Evolutionary conservation across 23 red algal species (phyloP).

Genomic region (Chondrus crispus): DNA sequence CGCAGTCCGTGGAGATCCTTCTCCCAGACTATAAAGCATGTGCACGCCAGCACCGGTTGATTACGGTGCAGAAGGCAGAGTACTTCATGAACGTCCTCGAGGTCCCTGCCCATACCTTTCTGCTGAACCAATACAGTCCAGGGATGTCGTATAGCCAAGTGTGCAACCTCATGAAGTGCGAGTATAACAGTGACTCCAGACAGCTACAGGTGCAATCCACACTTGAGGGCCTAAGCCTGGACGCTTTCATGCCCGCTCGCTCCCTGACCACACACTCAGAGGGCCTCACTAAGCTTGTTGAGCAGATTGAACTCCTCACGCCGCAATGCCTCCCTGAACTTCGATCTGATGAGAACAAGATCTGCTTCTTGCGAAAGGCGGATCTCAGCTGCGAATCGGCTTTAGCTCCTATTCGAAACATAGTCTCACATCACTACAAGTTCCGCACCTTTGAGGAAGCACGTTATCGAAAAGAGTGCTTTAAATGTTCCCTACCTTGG

Average conservation of each 20-base stretch:
- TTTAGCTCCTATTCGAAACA: neutral
- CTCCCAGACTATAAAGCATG: neutral
- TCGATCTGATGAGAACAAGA: neutral
- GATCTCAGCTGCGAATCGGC: neutral
- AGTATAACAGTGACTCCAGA: neutral
- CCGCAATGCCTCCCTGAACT: neutral
- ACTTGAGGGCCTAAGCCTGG: neutral
- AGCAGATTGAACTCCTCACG: neutral
- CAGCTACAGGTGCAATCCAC: neutral
- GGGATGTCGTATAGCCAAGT: neutral
- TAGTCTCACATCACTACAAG: neutral
- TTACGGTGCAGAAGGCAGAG: neutral
- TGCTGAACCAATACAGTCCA: neutral
- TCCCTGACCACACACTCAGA: no score
- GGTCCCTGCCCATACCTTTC: neutral
- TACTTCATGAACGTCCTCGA: constrained; percentile 16
- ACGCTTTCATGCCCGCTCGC: constrained; percentile 31
- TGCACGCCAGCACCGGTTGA: neutral
- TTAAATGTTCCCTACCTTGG: no score
- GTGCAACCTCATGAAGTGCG: neutral
- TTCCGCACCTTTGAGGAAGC: no score
- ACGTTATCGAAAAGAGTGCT: no score
- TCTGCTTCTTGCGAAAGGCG: neutral
- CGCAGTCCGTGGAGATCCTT: neutral
- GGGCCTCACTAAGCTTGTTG: constrained; percentile 7